These are phyloP conservation scores for Erigeron philadelphicus DNA, from an alignment of 140 eudicot genomes.

Conservation along the genomic window DNA sequence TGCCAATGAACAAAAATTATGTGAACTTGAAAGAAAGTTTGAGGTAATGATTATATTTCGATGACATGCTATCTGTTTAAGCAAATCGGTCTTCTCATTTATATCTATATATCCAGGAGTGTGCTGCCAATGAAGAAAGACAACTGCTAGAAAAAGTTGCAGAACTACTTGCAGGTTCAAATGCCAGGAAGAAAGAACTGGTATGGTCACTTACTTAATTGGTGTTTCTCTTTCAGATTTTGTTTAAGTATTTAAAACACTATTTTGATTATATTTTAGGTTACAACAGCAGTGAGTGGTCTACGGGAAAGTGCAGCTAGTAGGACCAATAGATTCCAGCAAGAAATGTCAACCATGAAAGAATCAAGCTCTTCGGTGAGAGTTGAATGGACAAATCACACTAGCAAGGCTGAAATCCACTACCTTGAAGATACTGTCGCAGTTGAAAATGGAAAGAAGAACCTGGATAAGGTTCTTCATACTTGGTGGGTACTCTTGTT, in stretches of 20 bases:
- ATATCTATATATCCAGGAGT: constrained; percentile 40
- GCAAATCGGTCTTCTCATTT: constrained; percentile 17
- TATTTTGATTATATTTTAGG: constrained; percentile 30
- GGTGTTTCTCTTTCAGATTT: not conserved
- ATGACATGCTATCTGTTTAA: not conserved
- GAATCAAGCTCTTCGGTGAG: constrained; percentile 50
- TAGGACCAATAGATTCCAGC: constrained; percentile 53
- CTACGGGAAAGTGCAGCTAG: constrained; percentile 66
- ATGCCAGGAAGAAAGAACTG: constrained; percentile 81
- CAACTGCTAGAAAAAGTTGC: constrained; percentile 85
- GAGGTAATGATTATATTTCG: constrained; percentile 43
- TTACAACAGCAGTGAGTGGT: constrained; percentile 62
- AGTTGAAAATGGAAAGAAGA: constrained; percentile 72
- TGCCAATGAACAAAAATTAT: constrained; percentile 59
- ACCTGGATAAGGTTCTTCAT: constrained; percentile 61
- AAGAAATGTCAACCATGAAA: constrained; percentile 87
- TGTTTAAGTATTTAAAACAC: not conserved
- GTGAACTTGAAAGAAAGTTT: constrained; percentile 81
- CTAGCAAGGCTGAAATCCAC: constrained; percentile 53
- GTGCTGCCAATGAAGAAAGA: constrained; percentile 78
- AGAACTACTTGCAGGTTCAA: constrained; percentile 80
- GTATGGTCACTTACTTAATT: constrained; percentile 31
- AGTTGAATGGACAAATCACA: constrained; percentile 56
- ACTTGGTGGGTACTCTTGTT: constrained; percentile 42
- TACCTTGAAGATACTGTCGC: constrained; percentile 72